Evolutionary conservation across 148 eudicot genomes (phyloP).

Genomic region (Limonium bicolor): DNA sequence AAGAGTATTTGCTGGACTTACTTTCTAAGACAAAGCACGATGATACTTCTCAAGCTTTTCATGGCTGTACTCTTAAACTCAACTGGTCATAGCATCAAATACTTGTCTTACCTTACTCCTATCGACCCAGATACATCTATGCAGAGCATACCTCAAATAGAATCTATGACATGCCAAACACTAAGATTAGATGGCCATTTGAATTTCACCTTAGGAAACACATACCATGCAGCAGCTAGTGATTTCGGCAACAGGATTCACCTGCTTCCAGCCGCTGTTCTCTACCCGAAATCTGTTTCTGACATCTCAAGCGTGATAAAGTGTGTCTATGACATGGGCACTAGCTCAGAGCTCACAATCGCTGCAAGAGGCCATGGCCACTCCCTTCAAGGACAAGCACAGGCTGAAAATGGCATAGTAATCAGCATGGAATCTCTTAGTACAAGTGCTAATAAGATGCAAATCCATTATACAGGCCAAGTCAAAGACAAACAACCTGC

Average conservation of each 20-base stretch:
- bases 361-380: constrained; percentile 94
- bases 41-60: constrained; percentile 20
- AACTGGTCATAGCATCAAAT: constrained; percentile 26
- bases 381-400: constrained; percentile 85
- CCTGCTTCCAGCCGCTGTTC: constrained; percentile 47
- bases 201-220: constrained; percentile 25
- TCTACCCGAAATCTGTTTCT: constrained; percentile 62
- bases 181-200: constrained; percentile 41
- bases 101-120: constrained; percentile 37
- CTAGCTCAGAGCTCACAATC: constrained; percentile 37
- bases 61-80: constrained; percentile 24
- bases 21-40: constrained; percentile 12
- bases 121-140: constrained; percentile 21
- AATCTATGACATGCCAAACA: constrained; percentile 21
- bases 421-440: constrained; percentile 77
- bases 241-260: constrained; percentile 75
- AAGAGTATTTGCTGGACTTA: no score
- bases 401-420: constrained; percentile 52
- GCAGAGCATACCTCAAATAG: constrained; percentile 9
- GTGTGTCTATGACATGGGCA: constrained; percentile 45
- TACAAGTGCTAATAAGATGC: constrained; percentile 30
- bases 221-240: constrained; percentile 39
- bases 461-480: constrained; percentile 36
- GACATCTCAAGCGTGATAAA: constrained; percentile 53
- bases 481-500: no score